Base-by-base conservation (phyloP, 331 rosid species). In the Arachis monticola region DNA sequence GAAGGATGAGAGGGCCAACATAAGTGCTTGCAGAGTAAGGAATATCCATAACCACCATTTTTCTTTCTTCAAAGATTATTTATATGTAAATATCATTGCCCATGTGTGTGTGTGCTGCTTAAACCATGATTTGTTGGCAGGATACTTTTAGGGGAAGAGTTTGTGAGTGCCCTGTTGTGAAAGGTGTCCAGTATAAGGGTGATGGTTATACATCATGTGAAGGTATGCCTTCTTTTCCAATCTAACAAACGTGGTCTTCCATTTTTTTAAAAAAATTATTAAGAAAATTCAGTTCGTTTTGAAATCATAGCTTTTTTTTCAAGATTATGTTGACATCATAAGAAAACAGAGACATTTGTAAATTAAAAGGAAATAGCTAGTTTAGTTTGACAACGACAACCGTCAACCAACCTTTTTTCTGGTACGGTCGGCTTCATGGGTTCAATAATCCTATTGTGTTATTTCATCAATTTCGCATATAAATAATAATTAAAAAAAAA, bases 131-230 rank as follows among this genome's bases (percentile, higher is more conserved):
- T 55, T 42, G 48, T 76, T 83, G 4, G 69, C 92, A 94, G 99
- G 99, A 94, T 74, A 94, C 99, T 44, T 94, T 90, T 63, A 77
- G 99, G 82, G 99, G 99, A 83, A 90, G 97, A 88, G 87, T 94
- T 80, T 94, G 99, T 1, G 92, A 92, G 85, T 94, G 99, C 79
- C 99, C 99, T 52, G 69, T 81, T 14, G 92, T 83, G 70, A 82
- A 82, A 4, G 99, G 99, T 60, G 89, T 94, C 80, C 96, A 88
- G 76, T 94, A 94, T 44, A 87, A 7, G 73, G 99, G 99, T 52
- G 93, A 92, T 82, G 99, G 99, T 40, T 94, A 92, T 76, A 71
- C 85, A 44, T 73, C 87, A 63, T 94, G 99, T 65, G 81, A 80
- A 77, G 97, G 99, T 94, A 87, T 38, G 64, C 70, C 68, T 52